These are phyloP conservation scores for Aspergillus versicolor DNA, from an alignment of 2,329 filamentous ascomycete genomes.

Conservation along the genomic window DNA sequence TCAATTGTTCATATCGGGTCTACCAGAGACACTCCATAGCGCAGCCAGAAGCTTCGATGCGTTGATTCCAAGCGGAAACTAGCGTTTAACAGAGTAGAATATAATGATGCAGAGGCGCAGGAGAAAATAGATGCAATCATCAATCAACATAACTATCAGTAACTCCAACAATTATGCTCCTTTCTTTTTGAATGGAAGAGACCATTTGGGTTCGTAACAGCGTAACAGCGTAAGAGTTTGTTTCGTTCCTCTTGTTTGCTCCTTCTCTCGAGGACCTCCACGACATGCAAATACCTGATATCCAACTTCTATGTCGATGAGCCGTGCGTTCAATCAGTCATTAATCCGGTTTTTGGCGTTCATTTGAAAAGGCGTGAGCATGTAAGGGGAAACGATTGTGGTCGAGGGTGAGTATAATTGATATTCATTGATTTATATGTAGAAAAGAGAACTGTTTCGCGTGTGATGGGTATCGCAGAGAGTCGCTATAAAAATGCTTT, in stretches of 20 bases:
- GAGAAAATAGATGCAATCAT: constrained; percentile 1
- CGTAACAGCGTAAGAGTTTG: neutral
- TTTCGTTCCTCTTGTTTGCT: neutral
- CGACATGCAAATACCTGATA: neutral
- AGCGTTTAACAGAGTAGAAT: neutral
- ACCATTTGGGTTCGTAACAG: neutral
- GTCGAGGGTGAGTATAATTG: neutral
- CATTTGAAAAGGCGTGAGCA: neutral
- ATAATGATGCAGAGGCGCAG: neutral
- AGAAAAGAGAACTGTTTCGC: neutral
- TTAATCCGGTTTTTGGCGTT: neutral
- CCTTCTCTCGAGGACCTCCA: neutral
- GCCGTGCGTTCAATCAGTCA: neutral
- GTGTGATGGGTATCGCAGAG: neutral
- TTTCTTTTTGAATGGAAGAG: neutral
- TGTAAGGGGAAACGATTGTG: neutral
- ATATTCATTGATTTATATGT: neutral
- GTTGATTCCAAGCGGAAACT: neutral
- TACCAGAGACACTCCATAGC: neutral
- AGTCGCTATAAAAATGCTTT: constrained; percentile 3
- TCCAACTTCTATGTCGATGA: neutral
- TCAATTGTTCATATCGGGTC: neutral
- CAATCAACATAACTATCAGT: neutral
- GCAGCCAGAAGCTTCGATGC: neutral
- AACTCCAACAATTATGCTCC: neutral